Evolutionary conservation across 768 basidiomycete species (phyloP), one percentile per base, ranked within the genome.

Genomic region (Suillus cothurnatus): DNA sequence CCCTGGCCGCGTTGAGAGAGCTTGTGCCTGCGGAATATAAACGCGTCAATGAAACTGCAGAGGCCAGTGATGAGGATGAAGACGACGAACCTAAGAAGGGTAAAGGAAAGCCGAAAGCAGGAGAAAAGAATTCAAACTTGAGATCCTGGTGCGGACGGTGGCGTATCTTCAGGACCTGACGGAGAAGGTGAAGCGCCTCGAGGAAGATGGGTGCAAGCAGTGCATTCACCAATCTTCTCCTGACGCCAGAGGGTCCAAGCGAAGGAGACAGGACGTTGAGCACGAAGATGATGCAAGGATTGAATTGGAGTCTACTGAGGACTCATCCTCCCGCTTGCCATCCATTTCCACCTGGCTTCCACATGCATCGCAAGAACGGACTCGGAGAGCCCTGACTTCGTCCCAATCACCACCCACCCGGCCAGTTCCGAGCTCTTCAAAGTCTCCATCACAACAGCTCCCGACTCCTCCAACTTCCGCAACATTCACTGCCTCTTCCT

Each of bases 111-210:
- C 72, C 70, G 0, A 71, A 76, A 19, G 77, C 82, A 5, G 88
- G 86, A 71, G 92, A 90, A 70, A 92, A 92, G 94, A 96, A 77
- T 96, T 95, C 82, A 97, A 96, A 78, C 83, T 97, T 31, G 95
- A 96, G 78, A 91, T 95, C 56, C 85, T 96, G 60, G 88, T 93
- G 67, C 81, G 92, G 71, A 93, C 94, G 0, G 94, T 96, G 15
- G 76, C 86, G 1, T 93, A 88, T 77, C 84, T 95, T 77, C 83
- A 90, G 76, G 87, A 90, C 65, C 82, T 95, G 50, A 78, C 91
- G 4, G 77, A 79, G 38, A 84, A 81, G 58, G 86, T 93, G 65
- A 66, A 68, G 49, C 73, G 72, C n/a, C 78, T 87, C 31, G 84
- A 85, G 65, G 65, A 63, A 21, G 41, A 49, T 47, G 66, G 76